Conservation (phyloP, 148 eudicot genomes). For the Amaranthus palmeri region DNA sequence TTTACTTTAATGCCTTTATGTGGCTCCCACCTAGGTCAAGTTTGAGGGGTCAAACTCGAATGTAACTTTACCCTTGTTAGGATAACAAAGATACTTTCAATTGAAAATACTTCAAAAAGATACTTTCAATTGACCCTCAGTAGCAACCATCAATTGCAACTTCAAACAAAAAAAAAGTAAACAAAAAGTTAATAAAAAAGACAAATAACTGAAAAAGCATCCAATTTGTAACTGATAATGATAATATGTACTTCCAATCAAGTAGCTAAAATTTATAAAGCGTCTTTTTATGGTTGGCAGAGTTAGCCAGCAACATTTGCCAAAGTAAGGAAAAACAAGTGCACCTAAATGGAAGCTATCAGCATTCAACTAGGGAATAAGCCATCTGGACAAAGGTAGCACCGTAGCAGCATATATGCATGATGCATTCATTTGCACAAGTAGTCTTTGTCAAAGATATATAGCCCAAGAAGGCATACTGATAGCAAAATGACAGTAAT, state of each 20-base stretch:
- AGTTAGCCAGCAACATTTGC: background rate
- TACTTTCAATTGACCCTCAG: too few species aligned
- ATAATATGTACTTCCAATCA: background rate
- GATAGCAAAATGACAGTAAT: background rate
- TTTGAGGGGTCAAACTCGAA: too few species aligned
- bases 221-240: background rate
- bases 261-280: too few species aligned
- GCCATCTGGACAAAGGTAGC: background rate
- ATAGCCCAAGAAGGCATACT: background rate
- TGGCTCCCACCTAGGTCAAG: too few species aligned
- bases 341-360: background rate
- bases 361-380: background rate
- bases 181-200: too few species aligned
- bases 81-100: too few species aligned
- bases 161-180: too few species aligned
- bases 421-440: background rate
- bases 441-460: background rate
- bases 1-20: too few species aligned
- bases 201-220: background rate
- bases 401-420: background rate
- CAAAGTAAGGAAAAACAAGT: background rate
- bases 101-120: too few species aligned
- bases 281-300: too few species aligned
- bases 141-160: too few species aligned
- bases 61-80: too few species aligned